Evolutionary conservation across 768 basidiomycete species (phyloP), one percentile per base, ranked within the genome.

Genomic region (Rossbeevera mucosa): DNA sequence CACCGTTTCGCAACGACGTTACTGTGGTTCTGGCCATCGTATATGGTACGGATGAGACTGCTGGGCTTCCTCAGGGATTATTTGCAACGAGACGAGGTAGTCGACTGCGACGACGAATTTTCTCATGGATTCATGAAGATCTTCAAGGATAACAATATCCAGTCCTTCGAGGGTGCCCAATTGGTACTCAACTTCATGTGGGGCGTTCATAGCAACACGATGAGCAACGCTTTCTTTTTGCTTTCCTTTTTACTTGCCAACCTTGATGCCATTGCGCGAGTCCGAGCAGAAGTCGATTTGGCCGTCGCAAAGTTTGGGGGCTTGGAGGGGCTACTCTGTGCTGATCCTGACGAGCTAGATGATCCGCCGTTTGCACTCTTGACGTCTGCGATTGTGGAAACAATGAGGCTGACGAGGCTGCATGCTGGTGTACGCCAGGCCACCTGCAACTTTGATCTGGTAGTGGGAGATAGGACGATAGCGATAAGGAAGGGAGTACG

Each of bases 211-310:
- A 63, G 48, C 48, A 66, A 67, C 6, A 58, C 47, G 0, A 3
- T 67, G 25, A 59, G 48, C 51, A 64, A 56, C 45, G 24, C 56
- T 0, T 56, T 60, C 31, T 63, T 64, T 16, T 44, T 54, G 21
- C 30, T 66, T 3, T 53, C 58, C 1, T 63, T 53, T 30, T 66
- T 82, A 22, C 67, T 81, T 29, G 70, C 72, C 44, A 63, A 76
- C 50, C 75, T 76, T 0, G 61, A 65, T n/a, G 72, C 68, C 1
- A 67, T 80, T 64, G 68, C 71, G 25, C 75, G 72, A 47, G 70
- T 80, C 5, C 75, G 75, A 2, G 64, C 67, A 4, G 78, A 82
- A 52, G 64, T 82, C 12, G 80, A 81, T 33, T 20, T 14, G 6
- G 60, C 56, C 1, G 47, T 65, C 6, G 24, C 52, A 25, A 56